phyloP scores from a whole-genome alignment of 2,329 filamentous ascomycete species.

The Aureobasidium namibiae region DNA sequence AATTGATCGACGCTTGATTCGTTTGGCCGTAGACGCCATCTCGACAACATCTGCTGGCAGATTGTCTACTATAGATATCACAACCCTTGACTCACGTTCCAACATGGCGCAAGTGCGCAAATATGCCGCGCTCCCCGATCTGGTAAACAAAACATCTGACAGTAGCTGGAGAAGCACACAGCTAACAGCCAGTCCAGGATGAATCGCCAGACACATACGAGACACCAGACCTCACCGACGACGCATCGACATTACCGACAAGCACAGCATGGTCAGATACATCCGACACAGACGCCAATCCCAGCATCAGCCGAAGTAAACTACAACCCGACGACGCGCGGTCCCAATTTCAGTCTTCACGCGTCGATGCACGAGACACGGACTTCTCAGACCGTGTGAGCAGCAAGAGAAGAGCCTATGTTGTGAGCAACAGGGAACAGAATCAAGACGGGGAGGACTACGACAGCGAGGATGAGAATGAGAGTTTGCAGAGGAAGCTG shows the following conservation, averaged over 20 bases:
- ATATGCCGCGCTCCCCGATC: conserved; percentile 16
- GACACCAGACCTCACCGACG: conserved; percentile 85
- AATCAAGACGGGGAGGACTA: conserved; percentile 46
- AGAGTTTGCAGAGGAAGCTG: conserved; percentile 69
- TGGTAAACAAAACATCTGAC: background rate
- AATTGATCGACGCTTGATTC: background rate
- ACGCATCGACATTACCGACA: conserved; percentile 62
- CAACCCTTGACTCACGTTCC: background rate
- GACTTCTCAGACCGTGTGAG: conserved; percentile 88
- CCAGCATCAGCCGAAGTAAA: conserved; percentile 63
- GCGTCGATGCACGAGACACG: conserved; percentile 67
- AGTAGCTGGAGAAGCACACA: no score
- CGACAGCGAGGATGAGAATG: conserved; percentile 73
- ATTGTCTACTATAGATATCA: background rate
- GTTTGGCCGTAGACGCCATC: background rate
- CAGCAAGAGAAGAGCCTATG: conserved; percentile 76
- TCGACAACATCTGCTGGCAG: background rate
- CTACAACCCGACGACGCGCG: conserved; percentile 74
- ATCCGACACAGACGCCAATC: conserved; percentile 18
- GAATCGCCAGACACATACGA: conserved; percentile 87
- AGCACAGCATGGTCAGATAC: conserved; percentile 42
- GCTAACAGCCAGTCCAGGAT: conserved; percentile 6
- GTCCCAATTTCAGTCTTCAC: conserved; percentile 65
- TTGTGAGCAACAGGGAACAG: conserved; percentile 52
- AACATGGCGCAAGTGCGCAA: conserved; percentile 16